Percentiles rank a stretch among this genome's conserved stretches.
Evolutionary conservation across 768 basidiomycete genomes (phyloP).

Genomic region (Ramaria sp.): DNA sequence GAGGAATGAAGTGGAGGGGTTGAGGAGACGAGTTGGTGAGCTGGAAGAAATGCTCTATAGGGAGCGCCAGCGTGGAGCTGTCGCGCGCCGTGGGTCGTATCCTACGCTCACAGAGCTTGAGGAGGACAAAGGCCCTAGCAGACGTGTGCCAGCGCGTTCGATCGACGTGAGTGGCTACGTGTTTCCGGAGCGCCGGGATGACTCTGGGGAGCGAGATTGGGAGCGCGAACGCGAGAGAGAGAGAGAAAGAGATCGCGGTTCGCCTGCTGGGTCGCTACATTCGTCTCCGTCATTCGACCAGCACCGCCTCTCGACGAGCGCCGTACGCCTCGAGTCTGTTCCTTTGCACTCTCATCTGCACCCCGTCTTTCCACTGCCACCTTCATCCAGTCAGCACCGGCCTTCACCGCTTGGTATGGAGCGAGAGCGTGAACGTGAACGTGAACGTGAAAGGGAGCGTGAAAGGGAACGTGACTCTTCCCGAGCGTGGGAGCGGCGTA

Average conservation of each 20-base stretch:
- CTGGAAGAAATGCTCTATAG: constrained; percentile 40
- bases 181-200: background rate
- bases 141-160: background rate
- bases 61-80: constrained; percentile 15
- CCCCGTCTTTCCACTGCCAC: background rate
- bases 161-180: background rate
- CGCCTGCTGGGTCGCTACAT: background rate
- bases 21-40: constrained; percentile 57
- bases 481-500: background rate
- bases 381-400: background rate
- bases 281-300: background rate
- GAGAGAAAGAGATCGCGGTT: background rate
- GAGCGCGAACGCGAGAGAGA: background rate
- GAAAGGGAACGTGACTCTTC: background rate
- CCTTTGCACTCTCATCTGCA: background rate
- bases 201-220: background rate
- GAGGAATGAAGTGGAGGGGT: constrained; percentile 46
- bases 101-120: background rate
- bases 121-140: background rate
- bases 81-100: background rate
- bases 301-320: background rate
- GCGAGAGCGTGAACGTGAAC: background rate
- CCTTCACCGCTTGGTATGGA: background rate
- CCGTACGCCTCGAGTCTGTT: background rate
- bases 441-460: background rate